Base-by-base conservation (phyloP, 176 grass and related monocot genomes). In the Phoenix dactylifera region DNA sequence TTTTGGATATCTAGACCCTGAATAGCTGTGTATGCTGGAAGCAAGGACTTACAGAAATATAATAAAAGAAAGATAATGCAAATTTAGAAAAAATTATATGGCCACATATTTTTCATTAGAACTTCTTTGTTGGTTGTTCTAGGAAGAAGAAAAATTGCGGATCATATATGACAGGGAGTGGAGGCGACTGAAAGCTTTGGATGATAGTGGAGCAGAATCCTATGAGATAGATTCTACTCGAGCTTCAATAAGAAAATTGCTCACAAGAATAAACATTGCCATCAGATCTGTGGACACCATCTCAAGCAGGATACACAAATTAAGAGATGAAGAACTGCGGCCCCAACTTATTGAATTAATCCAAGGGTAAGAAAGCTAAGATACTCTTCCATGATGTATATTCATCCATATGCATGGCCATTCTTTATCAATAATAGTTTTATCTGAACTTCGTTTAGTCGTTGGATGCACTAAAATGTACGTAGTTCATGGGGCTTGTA, bases 131-230 rank as follows among this genome's bases (percentile, higher is more conserved):
- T 6, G 49, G 49, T 48, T 73, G 29, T 76, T 19, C 63, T 68
- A 95, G 86, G 82, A 86, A 61, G 90, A 87, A 89, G 86, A 90
- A 76, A 86, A 58, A 70, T 64, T 90, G 64, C 83, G 90, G 72
- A 68, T 81, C 22, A 58, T 70, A 60, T 95, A 95, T 60, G 90
- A 95, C 35, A 87, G 64, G 68, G 74, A 86, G 74, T 95, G 83
- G 82, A 90, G 81, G 70, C 77, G 24, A 50, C 72, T 95, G 30
- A 89, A 89, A 76, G 73, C 73, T 54, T 66, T 90, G 64, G 83
- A 87, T 58, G 77, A 80, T 16, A 79, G 15, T 75, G 86, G 86
- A 51, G 83, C 80, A 76, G 86, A 95, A 49, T 51, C 86, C 29
- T 71, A 49, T 63, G 76, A 79, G 70, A 82, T 90, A 51, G 80